A percentile compares a stretch with the other conserved stretches of the same genome.
Evolutionary conservation across 768 basidiomycete species (phyloP).

Genomic region (Asterophora parasitica): DNA sequence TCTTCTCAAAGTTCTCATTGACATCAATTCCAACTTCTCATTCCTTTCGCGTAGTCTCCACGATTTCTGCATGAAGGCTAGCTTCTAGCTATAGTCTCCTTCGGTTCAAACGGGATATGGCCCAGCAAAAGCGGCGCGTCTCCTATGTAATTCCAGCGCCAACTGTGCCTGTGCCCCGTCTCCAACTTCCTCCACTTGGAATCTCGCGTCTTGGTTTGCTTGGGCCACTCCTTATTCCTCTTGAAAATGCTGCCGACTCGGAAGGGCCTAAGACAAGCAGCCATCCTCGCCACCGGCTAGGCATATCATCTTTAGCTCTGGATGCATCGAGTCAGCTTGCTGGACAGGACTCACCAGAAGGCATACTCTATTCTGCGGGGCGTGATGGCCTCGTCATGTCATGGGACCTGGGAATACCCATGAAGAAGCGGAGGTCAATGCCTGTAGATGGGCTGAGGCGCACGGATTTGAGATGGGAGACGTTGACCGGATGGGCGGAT

Average conservation of each 20-base stretch:
- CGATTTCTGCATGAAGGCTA: not conserved
- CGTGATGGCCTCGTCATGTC: conserved; percentile 84
- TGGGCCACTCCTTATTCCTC: conserved; percentile 58
- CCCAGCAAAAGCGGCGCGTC: conserved; percentile 59
- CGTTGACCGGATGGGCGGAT: conserved; percentile 81
- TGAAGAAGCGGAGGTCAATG: conserved; percentile 41
- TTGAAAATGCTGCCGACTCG: conserved; percentile 23
- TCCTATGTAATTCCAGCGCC: conserved; percentile 88
- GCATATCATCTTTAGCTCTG: conserved; percentile 81
- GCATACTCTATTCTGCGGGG: conserved; percentile 87
- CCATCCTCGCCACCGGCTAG: conserved; percentile 82
- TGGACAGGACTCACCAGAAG: conserved; percentile 66
- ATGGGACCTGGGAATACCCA: conserved; percentile 77
- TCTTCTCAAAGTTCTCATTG: too few relatives aligned
- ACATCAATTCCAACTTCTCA: not conserved
- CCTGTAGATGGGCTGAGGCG: conserved; percentile 20
- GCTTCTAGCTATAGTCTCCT: not conserved
- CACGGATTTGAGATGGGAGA: conserved; percentile 58
- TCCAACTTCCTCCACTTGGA: conserved; percentile 67
- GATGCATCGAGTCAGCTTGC: conserved; percentile 76
- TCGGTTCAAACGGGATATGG: conserved; percentile 22
- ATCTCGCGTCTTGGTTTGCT: conserved; percentile 61
- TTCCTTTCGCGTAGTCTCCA: too few relatives aligned
- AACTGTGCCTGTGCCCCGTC: conserved; percentile 50
- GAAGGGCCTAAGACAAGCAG: conserved; percentile 22